phyloP scores from a whole-genome alignment of 2,329 filamentous ascomycete species.

The Stachybotrys chlorohalonatus region DNA sequence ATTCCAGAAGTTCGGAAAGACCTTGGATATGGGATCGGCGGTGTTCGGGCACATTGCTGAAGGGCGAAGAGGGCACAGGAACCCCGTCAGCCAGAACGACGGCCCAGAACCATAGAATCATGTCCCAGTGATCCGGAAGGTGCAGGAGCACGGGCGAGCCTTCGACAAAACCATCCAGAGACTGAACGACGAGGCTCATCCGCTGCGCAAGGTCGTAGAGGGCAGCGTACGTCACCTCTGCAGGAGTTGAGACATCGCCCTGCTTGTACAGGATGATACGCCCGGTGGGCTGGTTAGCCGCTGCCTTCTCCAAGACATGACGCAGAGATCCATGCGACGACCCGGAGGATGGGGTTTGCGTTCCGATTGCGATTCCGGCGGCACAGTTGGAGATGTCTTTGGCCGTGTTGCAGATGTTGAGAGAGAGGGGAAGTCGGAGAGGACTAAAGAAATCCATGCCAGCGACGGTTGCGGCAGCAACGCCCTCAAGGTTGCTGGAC shows the following conservation, averaged over 20 bases:
- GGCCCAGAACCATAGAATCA: constrained; percentile 3
- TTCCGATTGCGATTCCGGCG: neutral
- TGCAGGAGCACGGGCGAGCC: neutral
- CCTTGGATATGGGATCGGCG: neutral
- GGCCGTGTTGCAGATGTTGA: neutral
- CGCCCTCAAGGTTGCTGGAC: neutral
- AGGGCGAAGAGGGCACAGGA: neutral
- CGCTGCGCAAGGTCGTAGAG: neutral
- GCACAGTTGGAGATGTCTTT: neutral
- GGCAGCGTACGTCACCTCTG: neutral
- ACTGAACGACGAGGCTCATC: neutral
- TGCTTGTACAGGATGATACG: neutral
- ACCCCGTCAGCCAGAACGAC: constrained; percentile 1
- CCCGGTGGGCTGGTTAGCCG: neutral
- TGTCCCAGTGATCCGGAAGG: constrained; percentile 2
- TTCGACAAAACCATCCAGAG: neutral
- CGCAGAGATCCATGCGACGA: neutral
- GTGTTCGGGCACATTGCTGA: constrained; percentile 1
- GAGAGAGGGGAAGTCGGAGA: neutral
- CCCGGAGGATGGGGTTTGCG: neutral
- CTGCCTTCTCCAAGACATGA: neutral
- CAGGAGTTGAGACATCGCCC: neutral
- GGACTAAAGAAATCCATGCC: neutral
- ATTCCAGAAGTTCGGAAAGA: neutral
- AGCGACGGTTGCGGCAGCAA: neutral